A percentile compares a stretch with the other conserved stretches of the same genome.
phyloP scores from a whole-genome alignment of 495 filamentous ascomycete genomes.

The Entonaema liquescens region DNA sequence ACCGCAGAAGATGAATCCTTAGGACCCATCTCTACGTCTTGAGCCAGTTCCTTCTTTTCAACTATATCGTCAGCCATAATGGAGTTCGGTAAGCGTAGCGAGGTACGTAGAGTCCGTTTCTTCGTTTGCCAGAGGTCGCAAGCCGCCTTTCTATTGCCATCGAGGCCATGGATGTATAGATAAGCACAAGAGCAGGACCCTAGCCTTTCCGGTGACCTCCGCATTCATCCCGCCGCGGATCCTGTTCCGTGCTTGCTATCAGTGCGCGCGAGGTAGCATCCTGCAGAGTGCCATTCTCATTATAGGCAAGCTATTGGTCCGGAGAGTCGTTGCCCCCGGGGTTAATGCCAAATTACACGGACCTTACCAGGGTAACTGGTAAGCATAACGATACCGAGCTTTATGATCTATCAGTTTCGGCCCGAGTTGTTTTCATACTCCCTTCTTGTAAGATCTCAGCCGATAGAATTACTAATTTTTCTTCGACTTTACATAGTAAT shows the following conservation, averaged over 20 bases:
- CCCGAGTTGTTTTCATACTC: background rate
- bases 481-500: no score
- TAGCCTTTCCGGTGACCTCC: background rate
- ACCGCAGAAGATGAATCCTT: constrained; percentile 13
- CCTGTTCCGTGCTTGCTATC: background rate
- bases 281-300: background rate
- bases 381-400: background rate
- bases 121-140: background rate
- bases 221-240: background rate
- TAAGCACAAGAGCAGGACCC: background rate
- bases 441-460: background rate
- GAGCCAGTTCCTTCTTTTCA: constrained; percentile 11
- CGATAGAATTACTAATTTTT: background rate
- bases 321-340: background rate
- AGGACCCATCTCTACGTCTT: constrained; percentile 31
- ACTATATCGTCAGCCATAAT: constrained; percentile 17
- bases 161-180: background rate
- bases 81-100: background rate
- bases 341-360: background rate
- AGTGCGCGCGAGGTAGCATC: background rate
- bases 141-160: background rate
- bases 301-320: background rate
- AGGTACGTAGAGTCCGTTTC: background rate
- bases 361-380: background rate
- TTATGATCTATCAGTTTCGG: background rate